Conservation (phyloP, 1,284 basidiomycete species). For the Cryptococcus sp. region DNA sequence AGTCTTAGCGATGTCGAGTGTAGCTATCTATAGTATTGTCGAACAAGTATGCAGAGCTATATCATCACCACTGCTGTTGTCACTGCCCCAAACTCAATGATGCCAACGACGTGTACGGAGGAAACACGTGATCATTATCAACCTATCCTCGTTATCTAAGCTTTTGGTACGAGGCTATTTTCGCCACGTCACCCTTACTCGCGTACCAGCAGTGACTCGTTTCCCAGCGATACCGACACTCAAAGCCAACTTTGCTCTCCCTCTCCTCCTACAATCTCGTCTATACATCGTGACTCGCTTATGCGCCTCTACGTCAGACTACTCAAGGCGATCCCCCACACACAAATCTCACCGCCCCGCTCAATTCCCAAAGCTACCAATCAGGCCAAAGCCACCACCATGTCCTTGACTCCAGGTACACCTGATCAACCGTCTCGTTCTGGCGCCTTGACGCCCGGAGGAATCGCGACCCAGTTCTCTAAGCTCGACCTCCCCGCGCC, state of each 20-base stretch:
- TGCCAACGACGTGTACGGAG: neutral
- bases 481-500: conserved; percentile 52
- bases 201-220: no score
- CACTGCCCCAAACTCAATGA: neutral
- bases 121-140: neutral
- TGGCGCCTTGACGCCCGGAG: conserved; percentile 45
- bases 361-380: neutral
- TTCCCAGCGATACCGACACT: no score
- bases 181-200: no score
- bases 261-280: neutral
- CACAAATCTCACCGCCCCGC: neutral
- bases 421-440: conserved; percentile 25
- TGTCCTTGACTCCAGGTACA: conserved; percentile 33
- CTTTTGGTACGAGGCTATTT: no score
- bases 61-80: no score
- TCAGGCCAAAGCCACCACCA: conserved; percentile 9
- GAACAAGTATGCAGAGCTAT: no score
- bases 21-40: no score
- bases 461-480: conserved; percentile 49
- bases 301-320: conserved; percentile 13
- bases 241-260: neutral
- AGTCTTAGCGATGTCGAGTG: no score
- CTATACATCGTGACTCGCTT: conserved; percentile 1
- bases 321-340: conserved; percentile 14
- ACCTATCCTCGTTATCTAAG: no score